Base-by-base conservation (phyloP, 805 yeast genomes). In the Wickerhamiella kurtzmanii region DNA sequence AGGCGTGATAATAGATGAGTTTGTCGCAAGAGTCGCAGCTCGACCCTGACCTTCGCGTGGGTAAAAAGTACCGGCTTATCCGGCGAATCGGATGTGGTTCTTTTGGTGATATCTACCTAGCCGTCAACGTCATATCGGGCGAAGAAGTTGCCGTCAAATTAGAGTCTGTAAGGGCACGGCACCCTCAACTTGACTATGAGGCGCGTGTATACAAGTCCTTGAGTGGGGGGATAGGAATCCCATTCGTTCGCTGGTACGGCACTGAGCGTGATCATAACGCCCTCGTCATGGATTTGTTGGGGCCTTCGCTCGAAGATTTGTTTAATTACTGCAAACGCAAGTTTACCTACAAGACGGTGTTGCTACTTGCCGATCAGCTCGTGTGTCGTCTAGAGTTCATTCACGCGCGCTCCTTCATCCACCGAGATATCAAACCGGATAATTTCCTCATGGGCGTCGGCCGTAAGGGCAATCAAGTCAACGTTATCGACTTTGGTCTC, bases 271-370 rank as follows among this genome's bases (percentile, higher is more conserved):
- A 88, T 62, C 89, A 86, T 62, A 85, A 88, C 64, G 96, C 96
- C 37, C 81, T 89, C 88, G 97, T 89, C 37, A 89, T 92, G 57
- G 98, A 92, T 63, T 72, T 92, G 41, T 72, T 92, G 58, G 98
- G 98, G 11, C 98, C 98, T 8, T 82, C 95, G 1, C 71, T 92
- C 53, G 98, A 92, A 63, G 98, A 92, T 65, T 70, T 92, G 54
- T 92, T 92, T 64, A 98, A 92, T 63, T 92, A 97, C 97, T 92
- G 98, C 67, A 94, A 94, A 36, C 78, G 98, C 45, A 77, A 80
- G 61, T 92, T 92, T 61, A 68, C 80, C 43, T 75, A 84, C 47
- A 87, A 88, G 64, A 87, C 97, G 3, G 95, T 85, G 42, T 92
- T 82, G 38, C 94, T 85, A 70, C 87, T 86, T 38, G 94, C 96